A percentile compares a stretch with the other conserved stretches of the same genome.
These are phyloP conservation scores for Allium sativum DNA, from an alignment of 106 monocot species.

Conservation along the genomic window DNA sequence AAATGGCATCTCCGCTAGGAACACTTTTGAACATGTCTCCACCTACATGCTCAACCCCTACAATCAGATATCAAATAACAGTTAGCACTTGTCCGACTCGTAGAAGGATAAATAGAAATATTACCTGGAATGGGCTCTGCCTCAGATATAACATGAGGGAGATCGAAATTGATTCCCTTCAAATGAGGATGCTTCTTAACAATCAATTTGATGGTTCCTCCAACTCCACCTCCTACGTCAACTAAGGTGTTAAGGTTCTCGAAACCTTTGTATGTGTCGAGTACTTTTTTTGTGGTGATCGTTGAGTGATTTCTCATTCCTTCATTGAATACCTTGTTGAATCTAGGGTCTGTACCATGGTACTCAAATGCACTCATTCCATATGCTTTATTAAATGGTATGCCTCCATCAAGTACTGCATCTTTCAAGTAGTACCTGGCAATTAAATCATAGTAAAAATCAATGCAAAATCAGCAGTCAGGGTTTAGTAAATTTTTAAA, in stretches of 20 bases:
- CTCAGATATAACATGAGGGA: slow-evolving; percentile 21
- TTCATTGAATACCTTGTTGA: slow-evolving; percentile 40
- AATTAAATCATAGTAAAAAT: neutral
- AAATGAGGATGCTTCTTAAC: slow-evolving; percentile 9
- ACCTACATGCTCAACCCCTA: slow-evolving; percentile 37
- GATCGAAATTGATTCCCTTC: slow-evolving; percentile 23
- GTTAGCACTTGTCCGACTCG: too few species aligned
- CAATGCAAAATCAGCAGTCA: too few species aligned
- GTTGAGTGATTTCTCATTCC: slow-evolving; percentile 41
- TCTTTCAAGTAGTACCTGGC: slow-evolving; percentile 33
- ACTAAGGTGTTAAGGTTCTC: slow-evolving; percentile 10
- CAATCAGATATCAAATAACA: neutral
- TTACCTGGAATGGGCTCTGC: slow-evolving; percentile 7
- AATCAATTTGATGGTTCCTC: slow-evolving; percentile 8
- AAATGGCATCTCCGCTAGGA: slow-evolving; percentile 45
- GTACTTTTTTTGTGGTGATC: slow-evolving; percentile 28
- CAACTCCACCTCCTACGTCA: slow-evolving; percentile 14
- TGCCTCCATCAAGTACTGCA: slow-evolving; percentile 24
- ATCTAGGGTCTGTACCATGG: slow-evolving; percentile 21
- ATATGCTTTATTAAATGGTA: slow-evolving; percentile 32
- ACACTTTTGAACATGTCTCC: slow-evolving; percentile 46
- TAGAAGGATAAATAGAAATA: too few species aligned
- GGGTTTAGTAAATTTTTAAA: too few species aligned
- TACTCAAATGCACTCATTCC: slow-evolving; percentile 52
- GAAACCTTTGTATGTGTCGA: slow-evolving; percentile 22